A percentile compares a stretch with the other conserved stretches of the same genome.
Evolutionary conservation across 768 basidiomycete species (phyloP).

Genomic region (Pulveroboletus sp.): DNA sequence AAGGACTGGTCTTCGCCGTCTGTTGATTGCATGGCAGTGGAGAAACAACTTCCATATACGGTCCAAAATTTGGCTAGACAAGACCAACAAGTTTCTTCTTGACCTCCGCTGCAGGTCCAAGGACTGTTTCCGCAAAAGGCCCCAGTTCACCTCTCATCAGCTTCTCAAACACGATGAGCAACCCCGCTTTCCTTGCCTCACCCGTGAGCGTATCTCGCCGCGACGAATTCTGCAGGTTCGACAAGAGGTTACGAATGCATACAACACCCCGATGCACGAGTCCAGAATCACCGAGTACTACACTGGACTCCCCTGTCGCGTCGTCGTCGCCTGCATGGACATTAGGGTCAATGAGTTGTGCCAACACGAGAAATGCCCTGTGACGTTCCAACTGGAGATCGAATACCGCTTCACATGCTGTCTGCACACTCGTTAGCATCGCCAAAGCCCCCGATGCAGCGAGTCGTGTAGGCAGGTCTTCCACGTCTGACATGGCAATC

Average conservation of each 20-base stretch:
- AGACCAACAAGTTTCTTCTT: constrained; percentile 39
- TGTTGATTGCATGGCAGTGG: constrained; percentile 12
- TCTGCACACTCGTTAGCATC: constrained; percentile 59
- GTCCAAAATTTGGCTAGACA: not conserved
- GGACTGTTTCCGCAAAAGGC: constrained; percentile 34
- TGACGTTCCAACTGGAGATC: constrained; percentile 61
- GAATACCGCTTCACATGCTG: constrained; percentile 57
- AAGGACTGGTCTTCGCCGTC: constrained; percentile 30
- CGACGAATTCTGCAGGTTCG: constrained; percentile 39
- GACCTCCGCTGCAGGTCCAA: constrained; percentile 48
- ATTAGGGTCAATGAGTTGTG: constrained; percentile 61
- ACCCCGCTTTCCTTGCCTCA: constrained; percentile 49
- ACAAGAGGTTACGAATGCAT: constrained; percentile 62
- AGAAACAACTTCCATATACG: not conserved
- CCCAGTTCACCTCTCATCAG: constrained; percentile 42
- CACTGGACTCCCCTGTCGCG: constrained; percentile 32
- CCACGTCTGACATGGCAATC: constrained; percentile 79
- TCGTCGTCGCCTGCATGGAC: constrained; percentile 32
- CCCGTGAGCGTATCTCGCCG: constrained; percentile 41
- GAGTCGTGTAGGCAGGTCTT: constrained; percentile 77
- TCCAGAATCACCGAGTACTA: constrained; percentile 42
- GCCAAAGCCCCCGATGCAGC: constrained; percentile 93
- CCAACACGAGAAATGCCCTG: constrained; percentile 60
- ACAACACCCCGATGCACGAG: constrained; percentile 75
- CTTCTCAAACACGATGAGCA: constrained; percentile 48